These are phyloP conservation scores for Ettlia oleoabundans DNA, from an alignment of 139 green algal genomes.

Conservation along the genomic window DNA sequence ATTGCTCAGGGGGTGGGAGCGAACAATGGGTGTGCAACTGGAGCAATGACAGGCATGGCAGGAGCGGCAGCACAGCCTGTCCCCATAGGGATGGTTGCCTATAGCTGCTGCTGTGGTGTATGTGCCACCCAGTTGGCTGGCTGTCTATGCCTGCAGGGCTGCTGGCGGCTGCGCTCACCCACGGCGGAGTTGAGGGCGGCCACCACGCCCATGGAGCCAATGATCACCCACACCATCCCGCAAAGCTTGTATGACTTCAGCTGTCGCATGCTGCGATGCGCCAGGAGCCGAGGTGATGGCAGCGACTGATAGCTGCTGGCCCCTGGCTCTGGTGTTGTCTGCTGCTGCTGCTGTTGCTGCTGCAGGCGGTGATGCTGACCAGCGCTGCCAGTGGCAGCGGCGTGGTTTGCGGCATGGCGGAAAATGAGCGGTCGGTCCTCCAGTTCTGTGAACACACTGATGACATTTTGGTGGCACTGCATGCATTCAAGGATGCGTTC, in stretches of 20 bases:
- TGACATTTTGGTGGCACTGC: constrained; percentile 7
- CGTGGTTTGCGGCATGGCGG: neutral
- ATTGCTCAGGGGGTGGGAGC: too few relatives aligned
- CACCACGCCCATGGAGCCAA: neutral
- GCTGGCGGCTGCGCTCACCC: neutral
- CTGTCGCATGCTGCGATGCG: neutral
- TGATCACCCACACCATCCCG: neutral
- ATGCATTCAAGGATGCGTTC: neutral
- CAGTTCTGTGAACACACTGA: neutral
- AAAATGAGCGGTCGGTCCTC: neutral
- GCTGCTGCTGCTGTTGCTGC: neutral
- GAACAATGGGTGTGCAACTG: too few relatives aligned
- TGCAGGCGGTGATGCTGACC: neutral
- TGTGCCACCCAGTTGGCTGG: too few relatives aligned
- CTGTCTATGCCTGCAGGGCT: neutral
- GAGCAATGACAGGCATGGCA: neutral
- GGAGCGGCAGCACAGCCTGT: neutral
- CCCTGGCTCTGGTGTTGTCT: neutral
- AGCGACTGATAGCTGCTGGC: neutral
- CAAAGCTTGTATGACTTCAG: neutral
- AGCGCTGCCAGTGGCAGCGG: too few relatives aligned
- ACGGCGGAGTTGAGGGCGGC: neutral
- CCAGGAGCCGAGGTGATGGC: neutral
- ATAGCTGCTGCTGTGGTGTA: neutral
- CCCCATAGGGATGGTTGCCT: too few relatives aligned